phyloP scores from a whole-genome alignment of 768 basidiomycete genomes.

The Suillus fuscotomentosus region DNA sequence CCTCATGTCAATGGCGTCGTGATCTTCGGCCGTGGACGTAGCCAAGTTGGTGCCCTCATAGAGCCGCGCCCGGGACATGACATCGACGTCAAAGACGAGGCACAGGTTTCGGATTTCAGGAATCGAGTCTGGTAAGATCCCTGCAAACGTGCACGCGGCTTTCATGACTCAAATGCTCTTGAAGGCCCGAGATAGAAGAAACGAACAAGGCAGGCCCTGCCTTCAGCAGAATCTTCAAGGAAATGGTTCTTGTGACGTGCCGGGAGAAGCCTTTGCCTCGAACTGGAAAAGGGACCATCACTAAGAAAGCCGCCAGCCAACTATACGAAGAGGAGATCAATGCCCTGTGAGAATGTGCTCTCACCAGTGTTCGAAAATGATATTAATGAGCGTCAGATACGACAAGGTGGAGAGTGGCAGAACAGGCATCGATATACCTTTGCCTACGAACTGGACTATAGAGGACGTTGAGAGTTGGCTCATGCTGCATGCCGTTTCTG shows the following conservation, averaged over 20 bases:
- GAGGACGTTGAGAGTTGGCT: constrained; percentile 26
- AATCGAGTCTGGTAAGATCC: constrained; percentile 29
- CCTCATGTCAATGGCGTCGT: constrained; percentile 20
- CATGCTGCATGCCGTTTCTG: constrained; percentile 18
- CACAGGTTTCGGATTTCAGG: constrained; percentile 24
- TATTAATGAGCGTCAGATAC: constrained; percentile 25
- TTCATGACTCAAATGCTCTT: neutral
- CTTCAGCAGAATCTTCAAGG: constrained; percentile 47
- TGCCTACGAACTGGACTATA: constrained; percentile 25
- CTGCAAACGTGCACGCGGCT: neutral
- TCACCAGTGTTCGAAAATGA: neutral
- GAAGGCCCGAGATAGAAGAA: constrained; percentile 41
- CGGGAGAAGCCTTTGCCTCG: constrained; percentile 42
- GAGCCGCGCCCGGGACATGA: constrained; percentile 17
- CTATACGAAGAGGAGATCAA: constrained; percentile 47
- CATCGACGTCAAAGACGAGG: constrained; percentile 22
- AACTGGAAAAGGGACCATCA: constrained; percentile 45
- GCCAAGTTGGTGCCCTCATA: constrained; percentile 31
- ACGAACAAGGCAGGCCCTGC: constrained; percentile 40
- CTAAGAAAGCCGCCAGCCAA: constrained; percentile 36
- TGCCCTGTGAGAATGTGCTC: constrained; percentile 32
- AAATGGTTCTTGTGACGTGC: constrained; percentile 49
- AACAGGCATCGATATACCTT: constrained; percentile 16
- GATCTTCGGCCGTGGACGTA: constrained; percentile 35
- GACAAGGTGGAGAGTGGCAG: constrained; percentile 28